Evolutionary conservation across 2,329 filamentous ascomycete species (phyloP).

Genomic region (Pseudofabraea citricarpa): DNA sequence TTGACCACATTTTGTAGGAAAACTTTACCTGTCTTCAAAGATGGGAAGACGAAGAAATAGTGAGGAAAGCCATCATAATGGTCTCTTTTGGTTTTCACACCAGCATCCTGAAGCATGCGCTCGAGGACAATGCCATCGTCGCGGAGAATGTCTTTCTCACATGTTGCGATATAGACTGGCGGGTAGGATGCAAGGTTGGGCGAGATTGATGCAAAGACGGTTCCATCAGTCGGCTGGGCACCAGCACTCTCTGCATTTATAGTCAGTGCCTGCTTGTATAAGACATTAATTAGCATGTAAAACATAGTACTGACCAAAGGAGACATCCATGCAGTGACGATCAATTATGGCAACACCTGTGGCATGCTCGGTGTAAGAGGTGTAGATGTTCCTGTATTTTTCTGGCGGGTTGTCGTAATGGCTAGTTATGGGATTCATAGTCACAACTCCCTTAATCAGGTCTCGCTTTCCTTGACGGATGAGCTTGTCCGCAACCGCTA

Average conservation of each 20-base stretch:
- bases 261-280: not conserved
- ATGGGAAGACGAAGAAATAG: slow-evolving; percentile 26
- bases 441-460: slow-evolving; percentile 16
- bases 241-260: slow-evolving; percentile 3
- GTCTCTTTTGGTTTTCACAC: slow-evolving; percentile 21
- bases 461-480: slow-evolving; percentile 10
- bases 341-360: slow-evolving; percentile 16
- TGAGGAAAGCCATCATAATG: slow-evolving; percentile 26
- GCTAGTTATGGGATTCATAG: slow-evolving; percentile 17
- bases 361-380: slow-evolving; percentile 14
- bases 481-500: slow-evolving; percentile 16
- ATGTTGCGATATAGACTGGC: slow-evolving; percentile 16
- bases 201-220: slow-evolving; percentile 11
- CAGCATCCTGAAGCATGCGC: slow-evolving; percentile 21
- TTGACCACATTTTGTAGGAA: slow-evolving; percentile 15
- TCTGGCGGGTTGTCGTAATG: slow-evolving; percentile 16
- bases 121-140: slow-evolving; percentile 27
- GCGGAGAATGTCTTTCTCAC: slow-evolving; percentile 24
- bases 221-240: slow-evolving; percentile 9
- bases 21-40: slow-evolving; percentile 10
- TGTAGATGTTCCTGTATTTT: slow-evolving; percentile 13
- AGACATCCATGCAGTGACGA: slow-evolving; percentile 12
- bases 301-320: slow-evolving; percentile 8
- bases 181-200: slow-evolving; percentile 14
- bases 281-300: not conserved